Evolutionary conservation across 1,284 basidiomycete species (phyloP).

Genomic region (Trichosporon faecale): DNA sequence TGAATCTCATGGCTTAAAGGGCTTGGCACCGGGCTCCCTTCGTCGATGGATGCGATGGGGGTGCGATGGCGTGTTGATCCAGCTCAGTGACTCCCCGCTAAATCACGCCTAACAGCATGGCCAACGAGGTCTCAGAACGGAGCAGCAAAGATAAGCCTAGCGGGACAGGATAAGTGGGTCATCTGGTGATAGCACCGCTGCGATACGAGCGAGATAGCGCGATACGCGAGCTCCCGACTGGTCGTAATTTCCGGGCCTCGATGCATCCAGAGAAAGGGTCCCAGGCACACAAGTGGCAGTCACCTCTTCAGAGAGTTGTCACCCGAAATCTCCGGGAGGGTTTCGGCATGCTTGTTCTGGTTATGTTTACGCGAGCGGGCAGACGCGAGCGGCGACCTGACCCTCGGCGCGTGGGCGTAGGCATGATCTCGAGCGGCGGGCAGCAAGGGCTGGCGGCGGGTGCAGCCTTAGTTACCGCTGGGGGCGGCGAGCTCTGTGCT

Average conservation of each 20-base stretch:
- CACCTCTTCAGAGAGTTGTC: neutral
- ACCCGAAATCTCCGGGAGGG: neutral
- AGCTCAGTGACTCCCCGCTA: no score
- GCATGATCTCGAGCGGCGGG: no score
- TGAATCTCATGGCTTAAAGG: neutral
- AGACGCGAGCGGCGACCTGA: neutral
- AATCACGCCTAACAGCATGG: no score
- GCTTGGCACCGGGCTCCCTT: no score
- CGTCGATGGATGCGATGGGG: no score
- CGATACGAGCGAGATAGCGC: neutral
- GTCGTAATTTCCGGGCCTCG: neutral
- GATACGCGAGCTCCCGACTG: neutral
- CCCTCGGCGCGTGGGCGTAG: no score
- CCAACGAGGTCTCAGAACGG: no score
- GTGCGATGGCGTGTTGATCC: no score
- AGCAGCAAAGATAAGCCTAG: neutral
- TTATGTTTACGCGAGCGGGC: neutral
- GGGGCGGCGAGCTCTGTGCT: neutral
- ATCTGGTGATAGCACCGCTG: neutral
- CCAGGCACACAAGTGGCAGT: neutral
- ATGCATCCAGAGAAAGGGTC: no score
- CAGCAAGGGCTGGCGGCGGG: no score
- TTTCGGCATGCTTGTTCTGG: neutral
- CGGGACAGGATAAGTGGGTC: no score
- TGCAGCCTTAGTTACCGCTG: no score